Evolutionary conservation across 345 rosid genomes (phyloP), one percentile per base, ranked within the genome.

Genomic region (Rhodomyrtus tomentosa): DNA sequence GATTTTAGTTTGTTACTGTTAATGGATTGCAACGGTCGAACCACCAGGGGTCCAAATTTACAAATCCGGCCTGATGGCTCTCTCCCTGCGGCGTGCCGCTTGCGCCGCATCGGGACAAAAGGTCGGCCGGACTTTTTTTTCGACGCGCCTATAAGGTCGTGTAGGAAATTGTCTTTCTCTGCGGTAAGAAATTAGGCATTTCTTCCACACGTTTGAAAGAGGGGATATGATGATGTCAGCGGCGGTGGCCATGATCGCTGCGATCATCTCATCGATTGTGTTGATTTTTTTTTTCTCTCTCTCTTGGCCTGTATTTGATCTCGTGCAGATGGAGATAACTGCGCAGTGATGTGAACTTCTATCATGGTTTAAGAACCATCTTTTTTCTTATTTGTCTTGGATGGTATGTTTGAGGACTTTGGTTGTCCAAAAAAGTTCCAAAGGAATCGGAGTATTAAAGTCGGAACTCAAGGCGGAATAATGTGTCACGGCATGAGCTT

Each of bases 81-180:
- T 16, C 11, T 0, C 1, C 74, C 5, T 1, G 0, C 20, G 3
- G 16, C 1, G 5, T 15, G 53, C 5, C 2, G 53, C 20, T 2
- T 2, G 20, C 20, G 38, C 72, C 32, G 4, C 12, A 1, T 25
- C 13, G 29, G 15, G 59, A 55, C 25, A 13, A 55, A 25, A 55
- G 21, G n/a, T 3, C 3, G 0, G n/a, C 8, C 1, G 1, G 0
- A n/a, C 0, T 25, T 24, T 12, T 12, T 56, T 12, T 13, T 50
- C 18, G 18, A 50, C 18, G 15, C 18, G 5, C 4, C 18, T 48
- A 48, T 8, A 5, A 50, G 7, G 52, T 0, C 18, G 18, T 15
- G 52, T 15, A 14, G 52, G 20, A 32, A n/a, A n/a, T n/a, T n/a
- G n/a, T 62, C 32, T 32, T 42, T 8, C 42, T 3, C 0, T 0